Evolutionary conservation across 2,329 filamentous ascomycete genomes (phyloP), one percentile per base, ranked within the genome.

Genomic region (Thyridium curvatum): DNA sequence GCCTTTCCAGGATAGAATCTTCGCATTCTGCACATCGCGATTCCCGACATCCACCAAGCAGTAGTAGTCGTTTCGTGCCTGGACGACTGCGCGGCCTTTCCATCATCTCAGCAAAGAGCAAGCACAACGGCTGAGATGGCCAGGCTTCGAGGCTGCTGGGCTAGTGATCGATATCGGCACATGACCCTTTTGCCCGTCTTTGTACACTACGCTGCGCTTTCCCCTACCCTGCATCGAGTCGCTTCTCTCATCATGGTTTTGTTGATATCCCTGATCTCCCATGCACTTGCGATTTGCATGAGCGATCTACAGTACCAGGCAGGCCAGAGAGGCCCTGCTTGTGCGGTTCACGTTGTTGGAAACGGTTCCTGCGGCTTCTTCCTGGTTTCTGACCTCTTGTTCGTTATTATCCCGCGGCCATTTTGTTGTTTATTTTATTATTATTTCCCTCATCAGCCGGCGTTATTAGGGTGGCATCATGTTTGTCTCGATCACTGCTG

Each of bases 1-100:
- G 91, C 56, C 66, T 98, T 48, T 83, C 82, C 35, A 77, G 89
- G 46, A 79, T 95, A 48, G 93, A 96, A 66, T 90, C 85, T 17
- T 78, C 72, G 36, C 75, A 79, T 39, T 81, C 73, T 42, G 58
- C 43, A 16, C 49, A 52, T 26, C 21, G 21, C 21, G 21, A 26
- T 10, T 26, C 21, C 6, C 21, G 21, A 26, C 42, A 40, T 29
- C 16, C 37, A 8, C 30, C 36, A 8, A 30, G 41, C 30, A 26
- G 21, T 26, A 38, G 34, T 30, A 42, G 33, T 26, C 42, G 51
- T 9, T 44, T 53, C 14, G 40, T 48, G 30, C 46, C 46, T 13
- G 43, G 46, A 16, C 49, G 53, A 16, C 44, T 55, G 4, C 46
- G 53, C 12, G 51, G 50, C 8, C 39, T 55, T 28, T 55, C 53